Percentiles rank a stretch among this genome's conserved stretches.
Conservation (phyloP, 2,329 filamentous ascomycete species). For the Colletotrichum musicola region DNA sequence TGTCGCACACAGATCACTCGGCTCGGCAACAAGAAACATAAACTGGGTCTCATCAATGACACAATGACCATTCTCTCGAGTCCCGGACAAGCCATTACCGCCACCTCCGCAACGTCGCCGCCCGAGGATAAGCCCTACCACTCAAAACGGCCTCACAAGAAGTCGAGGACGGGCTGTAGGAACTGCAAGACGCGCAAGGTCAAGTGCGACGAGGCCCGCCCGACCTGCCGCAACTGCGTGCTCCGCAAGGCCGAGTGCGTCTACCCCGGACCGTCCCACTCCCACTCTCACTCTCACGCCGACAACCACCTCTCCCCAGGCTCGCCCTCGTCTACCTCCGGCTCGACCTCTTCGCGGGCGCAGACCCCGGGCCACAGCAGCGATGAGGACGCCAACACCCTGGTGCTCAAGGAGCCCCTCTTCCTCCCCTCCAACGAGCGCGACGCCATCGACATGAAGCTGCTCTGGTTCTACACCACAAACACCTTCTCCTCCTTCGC, state of each 20-base stretch:
- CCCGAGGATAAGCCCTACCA: constrained; percentile 49
- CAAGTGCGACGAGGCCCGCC: constrained; percentile 66
- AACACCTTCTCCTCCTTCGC: constrained; percentile 61
- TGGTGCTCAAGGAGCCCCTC: constrained; percentile 44
- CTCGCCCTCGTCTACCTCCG: constrained; percentile 29
- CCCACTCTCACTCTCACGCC: constrained; percentile 10
- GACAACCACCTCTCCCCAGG: constrained; percentile 6
- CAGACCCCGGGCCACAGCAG: constrained; percentile 16
- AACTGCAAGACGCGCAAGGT: constrained; percentile 69
- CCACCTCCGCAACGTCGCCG: constrained; percentile 3
- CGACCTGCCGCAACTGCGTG: constrained; percentile 62
- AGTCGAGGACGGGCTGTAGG: constrained; percentile 65
- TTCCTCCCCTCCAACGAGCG: constrained; percentile 45
- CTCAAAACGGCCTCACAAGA: constrained; percentile 67
- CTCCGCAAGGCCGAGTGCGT: constrained; percentile 62
- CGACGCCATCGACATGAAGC: constrained; percentile 62
- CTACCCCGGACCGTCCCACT: constrained; percentile 51
- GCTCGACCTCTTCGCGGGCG: constrained; percentile 20
- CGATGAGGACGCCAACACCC: constrained; percentile 29
- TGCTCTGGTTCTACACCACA: constrained; percentile 68
- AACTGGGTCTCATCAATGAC: constrained; percentile 10
- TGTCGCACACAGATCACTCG: no score
- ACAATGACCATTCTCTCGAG: constrained; percentile 30
- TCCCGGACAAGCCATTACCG: constrained; percentile 12
- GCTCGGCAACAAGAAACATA: neutral